Evolutionary conservation across 495 filamentous ascomycete genomes (phyloP), one percentile per base, ranked within the genome.

Genomic region (Xylaria venustula): DNA sequence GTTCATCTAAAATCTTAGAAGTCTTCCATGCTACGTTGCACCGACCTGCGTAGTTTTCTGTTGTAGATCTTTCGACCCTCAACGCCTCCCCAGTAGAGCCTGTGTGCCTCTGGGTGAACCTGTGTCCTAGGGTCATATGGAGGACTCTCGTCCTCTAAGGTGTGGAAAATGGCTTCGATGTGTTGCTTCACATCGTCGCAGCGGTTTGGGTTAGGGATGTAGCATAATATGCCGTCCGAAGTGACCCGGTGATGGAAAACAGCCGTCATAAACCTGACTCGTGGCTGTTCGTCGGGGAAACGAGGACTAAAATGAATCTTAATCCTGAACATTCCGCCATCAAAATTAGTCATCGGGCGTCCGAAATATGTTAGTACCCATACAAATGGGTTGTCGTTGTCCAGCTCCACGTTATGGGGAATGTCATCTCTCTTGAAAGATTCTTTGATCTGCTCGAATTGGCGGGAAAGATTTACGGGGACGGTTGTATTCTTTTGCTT

Each of bases 181-280:
- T 98, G 94, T 9, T 85, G 85, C 34, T 85, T 86, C 67, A 91
- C 85, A 52, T 98, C 93, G 55, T 96, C 92, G 0, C 83, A 73
- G 23, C 86, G 85, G 44, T 66, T 79, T 4, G 64, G 49, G 0
- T 74, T 74, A 0, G 90, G 83, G 51, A 91, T 85, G 74, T 98
- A 98, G 73, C 92, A 96, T 3, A 94, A 82, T 2, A 89, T 85
- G 0, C 93, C 91, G 60, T 87, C 82, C 12, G 80, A 76, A 20
- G 92, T 87, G 20, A 98, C 88, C n/a, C 91, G 88, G 58, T 96
- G 87, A 66, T 98, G 94, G 71, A 91, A 97, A 23, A 98, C 77
- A 5, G 84, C 79, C 0, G 90, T 94, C 65, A 92, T 83, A 64
- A 97, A 85, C 50, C 84, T 87, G 40, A 92, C 86, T 54, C 94